A percentile compares a stretch with the other conserved stretches of the same genome.
These are phyloP conservation scores for Talaromyces liani DNA, from an alignment of 495 filamentous ascomycete genomes.

Conservation along the genomic window DNA sequence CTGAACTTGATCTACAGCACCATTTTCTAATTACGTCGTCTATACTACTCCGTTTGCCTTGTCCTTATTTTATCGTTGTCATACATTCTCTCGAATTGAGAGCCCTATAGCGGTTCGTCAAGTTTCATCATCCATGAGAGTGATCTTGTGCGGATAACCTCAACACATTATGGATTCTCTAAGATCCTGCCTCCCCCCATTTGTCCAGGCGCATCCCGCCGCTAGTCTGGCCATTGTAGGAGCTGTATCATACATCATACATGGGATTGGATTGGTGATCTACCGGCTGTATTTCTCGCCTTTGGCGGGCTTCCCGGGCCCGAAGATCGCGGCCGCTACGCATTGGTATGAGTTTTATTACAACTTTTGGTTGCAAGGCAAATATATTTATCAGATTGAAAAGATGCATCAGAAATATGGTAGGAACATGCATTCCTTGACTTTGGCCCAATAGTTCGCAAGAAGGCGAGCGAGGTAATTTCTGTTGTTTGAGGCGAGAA, in stretches of 20 bases:
- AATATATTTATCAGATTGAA: constrained; percentile 32
- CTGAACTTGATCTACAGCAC: neutral
- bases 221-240: neutral
- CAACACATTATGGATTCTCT: constrained; percentile 1
- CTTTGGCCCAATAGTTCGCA: neutral
- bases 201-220: neutral
- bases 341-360: constrained; percentile 44
- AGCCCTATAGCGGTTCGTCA: neutral
- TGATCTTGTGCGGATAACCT: neutral
- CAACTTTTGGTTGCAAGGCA: constrained; percentile 30
- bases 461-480: neutral
- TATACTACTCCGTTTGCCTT: neutral
- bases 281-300: constrained; percentile 28
- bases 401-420: constrained; percentile 44
- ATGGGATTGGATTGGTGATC: neutral
- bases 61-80: neutral
- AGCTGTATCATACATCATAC: neutral
- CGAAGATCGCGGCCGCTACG: constrained; percentile 43
- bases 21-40: neutral
- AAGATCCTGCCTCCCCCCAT: neutral
- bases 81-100: neutral
- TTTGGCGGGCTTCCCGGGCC: constrained; percentile 36
- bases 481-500: neutral
- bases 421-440: constrained; percentile 12
- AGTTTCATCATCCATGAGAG: neutral